These are phyloP conservation scores for Macrolepiota albuminosa DNA, from an alignment of 768 basidiomycete species.

Conservation along the genomic window DNA sequence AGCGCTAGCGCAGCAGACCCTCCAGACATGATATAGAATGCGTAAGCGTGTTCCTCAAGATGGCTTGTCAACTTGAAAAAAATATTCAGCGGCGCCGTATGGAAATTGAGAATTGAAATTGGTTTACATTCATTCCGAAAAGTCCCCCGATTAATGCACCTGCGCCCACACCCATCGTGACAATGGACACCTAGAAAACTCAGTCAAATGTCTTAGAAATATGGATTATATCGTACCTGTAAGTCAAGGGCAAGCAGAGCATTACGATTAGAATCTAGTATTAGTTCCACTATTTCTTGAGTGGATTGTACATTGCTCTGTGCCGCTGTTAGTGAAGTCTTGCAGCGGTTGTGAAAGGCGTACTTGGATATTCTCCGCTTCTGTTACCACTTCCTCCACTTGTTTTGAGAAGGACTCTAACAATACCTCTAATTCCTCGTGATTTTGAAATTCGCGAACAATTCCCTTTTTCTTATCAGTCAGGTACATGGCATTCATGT, in stretches of 20 bases:
- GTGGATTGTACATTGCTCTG: constrained; percentile 94
- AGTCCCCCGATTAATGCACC: constrained; percentile 88
- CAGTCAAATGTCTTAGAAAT: constrained; percentile 5
- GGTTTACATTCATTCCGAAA: constrained; percentile 93
- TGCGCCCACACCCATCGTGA: constrained; percentile 87
- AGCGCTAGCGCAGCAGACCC: constrained; percentile 54
- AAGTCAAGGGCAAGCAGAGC: constrained; percentile 87
- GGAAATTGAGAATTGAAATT: constrained; percentile 1
- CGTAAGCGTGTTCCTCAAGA: constrained; percentile 68
- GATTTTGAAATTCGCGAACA: constrained; percentile 66
- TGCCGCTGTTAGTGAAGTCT: background rate
- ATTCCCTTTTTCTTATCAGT: constrained; percentile 71
- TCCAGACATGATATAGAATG: constrained; percentile 64
- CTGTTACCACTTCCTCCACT: constrained; percentile 94
- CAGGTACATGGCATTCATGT: constrained; percentile 93
- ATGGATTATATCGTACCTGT: constrained; percentile 43
- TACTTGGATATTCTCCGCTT: constrained; percentile 84
- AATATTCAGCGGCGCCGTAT: constrained; percentile 9
- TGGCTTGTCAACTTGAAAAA: constrained; percentile 59
- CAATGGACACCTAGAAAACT: constrained; percentile 75
- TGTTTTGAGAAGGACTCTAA: constrained; percentile 96
- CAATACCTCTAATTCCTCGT: constrained; percentile 89
- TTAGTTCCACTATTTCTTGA: constrained; percentile 96
- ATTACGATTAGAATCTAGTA: constrained; percentile 94
- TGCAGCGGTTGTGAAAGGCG: constrained; percentile 11